Base-by-base conservation (phyloP, 495 filamentous ascomycete species). In the Penicillium ucsense region DNA sequence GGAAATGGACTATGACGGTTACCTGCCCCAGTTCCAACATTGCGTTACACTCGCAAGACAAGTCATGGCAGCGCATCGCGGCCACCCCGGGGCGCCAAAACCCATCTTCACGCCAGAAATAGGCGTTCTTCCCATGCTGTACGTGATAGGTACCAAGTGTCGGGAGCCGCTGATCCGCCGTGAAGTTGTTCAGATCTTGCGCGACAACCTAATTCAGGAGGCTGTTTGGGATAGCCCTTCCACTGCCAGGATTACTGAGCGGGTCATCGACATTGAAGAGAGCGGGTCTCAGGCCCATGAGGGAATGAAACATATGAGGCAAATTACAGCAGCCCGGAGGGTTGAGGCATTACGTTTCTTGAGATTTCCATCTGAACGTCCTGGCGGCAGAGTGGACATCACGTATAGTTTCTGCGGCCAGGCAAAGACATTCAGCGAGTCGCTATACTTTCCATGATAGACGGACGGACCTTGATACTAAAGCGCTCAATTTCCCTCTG, bases 191-290 rank as follows among this genome's bases (percentile, higher is more conserved):
- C 30, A 39, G 38, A 58, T 65, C 11, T 49, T 65, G 55, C 51
- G 58, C 44, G 48, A 51, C 38, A 51, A 62, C 35, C 53, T 35
- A 4, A 55, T 61, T 29, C 59, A 53, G 37, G 63, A 66, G 50
- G 63, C 56, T 30, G 51, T 49, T 45, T 66, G 60, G 59, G 59
- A 64, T 58, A 66, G 61, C 46, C 46, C 59, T 34, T 42, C 35
- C 51, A 45, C 51, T 43, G 55, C 61, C 32, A 56, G 48, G 51
- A 38, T 62, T 11, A 48, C 64, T 37, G 56, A 66, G 47, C 41
- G 59, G 45, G 47, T 60, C n/a, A 58, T 62, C 30, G 54, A 64
- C 31, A 62, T 20, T 37, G 51, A 41, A 41, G 38, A 41, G 20
- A 29, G 27, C 31, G 27, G 10, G 6, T 5, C 27, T 29, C 27